These are phyloP conservation scores for Graphilbum fragrans DNA, from an alignment of 2,329 filamentous ascomycete species.

Conservation along the genomic window DNA sequence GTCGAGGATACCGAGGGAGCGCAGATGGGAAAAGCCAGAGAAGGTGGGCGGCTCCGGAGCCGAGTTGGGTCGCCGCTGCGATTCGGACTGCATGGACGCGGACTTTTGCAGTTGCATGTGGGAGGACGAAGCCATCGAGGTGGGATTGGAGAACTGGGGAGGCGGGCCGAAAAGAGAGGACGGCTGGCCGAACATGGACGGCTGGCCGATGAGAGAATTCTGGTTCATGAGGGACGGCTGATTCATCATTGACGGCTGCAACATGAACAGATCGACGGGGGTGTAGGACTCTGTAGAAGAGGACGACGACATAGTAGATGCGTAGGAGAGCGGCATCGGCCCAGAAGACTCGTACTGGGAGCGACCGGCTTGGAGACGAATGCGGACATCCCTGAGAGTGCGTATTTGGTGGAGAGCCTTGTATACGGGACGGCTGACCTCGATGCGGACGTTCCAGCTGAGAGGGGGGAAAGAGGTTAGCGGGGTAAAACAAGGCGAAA, in stretches of 20 bases:
- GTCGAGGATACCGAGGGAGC: conserved; percentile 41
- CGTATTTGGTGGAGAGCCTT: conserved; percentile 40
- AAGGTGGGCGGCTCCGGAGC: conserved; percentile 32
- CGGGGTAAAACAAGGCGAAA: not conserved
- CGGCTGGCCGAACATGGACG: too few relatives aligned
- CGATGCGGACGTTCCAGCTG: conserved; percentile 54
- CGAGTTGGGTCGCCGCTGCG: not conserved
- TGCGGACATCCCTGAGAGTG: conserved; percentile 38
- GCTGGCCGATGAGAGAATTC: too few relatives aligned
- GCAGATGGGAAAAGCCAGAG: conserved; percentile 43
- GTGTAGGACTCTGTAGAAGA: conserved; percentile 3
- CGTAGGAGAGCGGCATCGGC: conserved; percentile 26
- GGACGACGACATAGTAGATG: not conserved
- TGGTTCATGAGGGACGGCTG: too few relatives aligned
- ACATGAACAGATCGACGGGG: conserved; percentile 4
- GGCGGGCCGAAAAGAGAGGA: not conserved
- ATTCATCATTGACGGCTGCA: too few relatives aligned
- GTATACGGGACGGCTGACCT: conserved; percentile 47
- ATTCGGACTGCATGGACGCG: conserved; percentile 20
- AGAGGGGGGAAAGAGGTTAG: not conserved
- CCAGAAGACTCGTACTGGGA: conserved; percentile 41
- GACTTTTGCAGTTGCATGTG: conserved; percentile 20
- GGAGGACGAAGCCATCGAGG: conserved; percentile 10
- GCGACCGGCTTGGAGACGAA: conserved; percentile 45
- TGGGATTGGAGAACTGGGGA: conserved; percentile 13